A percentile compares a stretch with the other conserved stretches of the same genome.
These are phyloP conservation scores for Suillus alpinus DNA, from an alignment of 768 basidiomycete species.

Conservation along the genomic window DNA sequence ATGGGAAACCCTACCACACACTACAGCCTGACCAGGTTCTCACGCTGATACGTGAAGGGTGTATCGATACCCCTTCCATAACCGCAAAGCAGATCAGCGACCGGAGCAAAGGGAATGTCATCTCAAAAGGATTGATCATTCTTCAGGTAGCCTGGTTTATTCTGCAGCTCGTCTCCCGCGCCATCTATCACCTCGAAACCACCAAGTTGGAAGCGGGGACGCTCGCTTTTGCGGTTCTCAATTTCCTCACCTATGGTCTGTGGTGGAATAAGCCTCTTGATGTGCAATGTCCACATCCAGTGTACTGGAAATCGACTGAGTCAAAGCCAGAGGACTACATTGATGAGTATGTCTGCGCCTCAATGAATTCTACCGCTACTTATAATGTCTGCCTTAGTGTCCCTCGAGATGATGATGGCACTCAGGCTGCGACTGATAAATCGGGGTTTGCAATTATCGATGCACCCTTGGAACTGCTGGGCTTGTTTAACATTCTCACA, in stretches of 20 bases:
- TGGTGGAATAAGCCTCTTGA: slow-evolving; percentile 43
- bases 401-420: too few relatives aligned
- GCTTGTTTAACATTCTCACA: background rate
- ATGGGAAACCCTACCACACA: background rate
- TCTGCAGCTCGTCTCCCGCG: slow-evolving; percentile 27
- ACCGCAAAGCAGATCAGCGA: slow-evolving; percentile 17
- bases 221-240: slow-evolving; percentile 31
- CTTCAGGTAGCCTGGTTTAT: slow-evolving; percentile 37
- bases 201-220: slow-evolving; percentile 37
- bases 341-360: background rate
- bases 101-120: slow-evolving; percentile 30
- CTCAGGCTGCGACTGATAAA: too few relatives aligned
- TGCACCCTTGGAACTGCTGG: too few relatives aligned
- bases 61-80: slow-evolving; percentile 1
- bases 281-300: slow-evolving; percentile 17
- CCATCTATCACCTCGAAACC: slow-evolving; percentile 22
- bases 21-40: background rate
- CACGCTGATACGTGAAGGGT: background rate
- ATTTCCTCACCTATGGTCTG: slow-evolving; percentile 27
- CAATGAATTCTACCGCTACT: background rate
- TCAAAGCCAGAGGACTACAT: background rate
- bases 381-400: background rate
- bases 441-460: too few relatives aligned
- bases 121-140: slow-evolving; percentile 34
- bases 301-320: background rate